A percentile compares a stretch with the other conserved stretches of the same genome.
Evolutionary conservation across 2,329 filamentous ascomycete species (phyloP).

Genomic region (Aureobasidium melanogenum): DNA sequence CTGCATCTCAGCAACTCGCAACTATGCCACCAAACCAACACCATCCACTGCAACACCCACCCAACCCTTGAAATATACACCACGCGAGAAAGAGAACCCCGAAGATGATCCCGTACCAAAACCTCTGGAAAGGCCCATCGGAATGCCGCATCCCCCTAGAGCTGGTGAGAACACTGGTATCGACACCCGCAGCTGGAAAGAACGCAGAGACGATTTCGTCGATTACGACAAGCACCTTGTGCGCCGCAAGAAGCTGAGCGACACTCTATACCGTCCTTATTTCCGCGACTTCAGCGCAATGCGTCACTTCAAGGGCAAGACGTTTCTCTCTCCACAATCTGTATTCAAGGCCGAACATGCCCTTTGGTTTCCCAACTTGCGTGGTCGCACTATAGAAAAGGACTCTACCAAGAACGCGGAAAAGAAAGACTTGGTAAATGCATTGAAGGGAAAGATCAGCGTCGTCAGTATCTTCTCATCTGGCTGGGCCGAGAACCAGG

Average conservation of each 20-base stretch:
- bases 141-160: conserved; percentile 63
- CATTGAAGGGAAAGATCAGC: conserved; percentile 63
- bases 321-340: conserved; percentile 76
- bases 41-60: conserved; percentile 12
- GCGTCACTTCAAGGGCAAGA: conserved; percentile 75
- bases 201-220: conserved; percentile 71
- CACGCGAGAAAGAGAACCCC: conserved; percentile 19
- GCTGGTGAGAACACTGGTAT: conserved; percentile 75
- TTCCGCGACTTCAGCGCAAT: conserved; percentile 94
- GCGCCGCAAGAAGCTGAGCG: conserved; percentile 64
- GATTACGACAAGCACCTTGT: conserved; percentile 77
- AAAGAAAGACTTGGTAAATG: conserved; percentile 61
- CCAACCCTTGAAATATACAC: conserved; percentile 16
- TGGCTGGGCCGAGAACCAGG: conserved; percentile 78
- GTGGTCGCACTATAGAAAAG: conserved; percentile 65
- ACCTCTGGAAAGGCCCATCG: conserved; percentile 64
- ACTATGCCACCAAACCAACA: conserved; percentile 13
- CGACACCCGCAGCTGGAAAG: conserved; percentile 55
- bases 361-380: conserved; percentile 89
- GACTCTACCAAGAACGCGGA: conserved; percentile 60
- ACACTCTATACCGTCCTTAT: conserved; percentile 75
- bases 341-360: conserved; percentile 75
- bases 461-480: conserved; percentile 76
- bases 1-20: conserved; percentile 10
- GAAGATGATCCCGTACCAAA: conserved; percentile 41